Base-by-base conservation (phyloP, 768 basidiomycete species). In the Lactarius hengduanensis region DNA sequence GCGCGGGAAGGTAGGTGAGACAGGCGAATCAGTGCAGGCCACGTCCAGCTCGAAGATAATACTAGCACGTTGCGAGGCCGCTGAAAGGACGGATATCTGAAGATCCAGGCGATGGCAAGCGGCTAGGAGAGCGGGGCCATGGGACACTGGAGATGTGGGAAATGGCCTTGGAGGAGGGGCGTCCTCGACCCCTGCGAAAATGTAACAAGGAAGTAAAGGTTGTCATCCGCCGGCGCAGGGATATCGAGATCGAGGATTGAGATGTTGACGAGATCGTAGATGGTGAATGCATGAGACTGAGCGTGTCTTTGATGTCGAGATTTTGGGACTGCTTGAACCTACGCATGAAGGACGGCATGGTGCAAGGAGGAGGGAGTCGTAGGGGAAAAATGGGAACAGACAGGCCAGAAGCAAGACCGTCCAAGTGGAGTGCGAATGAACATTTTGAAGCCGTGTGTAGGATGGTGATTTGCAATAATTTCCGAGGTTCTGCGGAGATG, bases 1-100 rank as follows among this genome's bases (percentile, higher is more conserved):
- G 28, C 10, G 28, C 11, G 45, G 10, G 15, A 45, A 50, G 28
- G 47, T 7, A 4, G 57, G 66, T 10, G 63, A n/a, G 36, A 16
- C 5, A 16, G 60, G 54, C 18, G 64, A 68, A 11, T 61, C 59
- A 0, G 47, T 16, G 4, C 8, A 20, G 4, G 32, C 11, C 3
- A 22, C 30, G 11, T 61, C 59, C 0, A 68, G 30, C 2, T 68
- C 68, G 4, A 69, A 67, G 10, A 70, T 61, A 5, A 50, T 61
- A 45, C 61, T 71, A 9, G 71, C 71, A 26, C 71, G 71, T 26
- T 63, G 60, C 0, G 10, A 72, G 70, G 8, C 70, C 70, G n/a
- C 67, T 69, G 1, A 70, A 70, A 16, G 64, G 64, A 45, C 70
- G 70, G 40, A 72, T 72, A 58, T 71, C 67, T 4, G 71, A 63